Percentiles rank a stretch among this genome's conserved stretches.
These are phyloP conservation scores for Ziziphus jujuba DNA, from an alignment of 306 rosid genomes.

Conservation along the genomic window DNA sequence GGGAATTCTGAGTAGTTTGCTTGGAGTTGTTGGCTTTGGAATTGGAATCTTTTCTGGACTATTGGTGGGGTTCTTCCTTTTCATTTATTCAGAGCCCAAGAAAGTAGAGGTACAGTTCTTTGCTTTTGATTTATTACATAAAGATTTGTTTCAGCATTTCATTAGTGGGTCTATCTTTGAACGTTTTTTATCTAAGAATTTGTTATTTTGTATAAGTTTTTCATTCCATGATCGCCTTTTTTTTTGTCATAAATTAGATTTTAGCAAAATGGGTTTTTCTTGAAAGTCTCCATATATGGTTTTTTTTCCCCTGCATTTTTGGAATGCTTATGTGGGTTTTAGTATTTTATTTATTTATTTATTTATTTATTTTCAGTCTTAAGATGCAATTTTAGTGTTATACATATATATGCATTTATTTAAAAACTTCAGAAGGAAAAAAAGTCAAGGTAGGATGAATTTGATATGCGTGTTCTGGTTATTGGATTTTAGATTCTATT, in stretches of 20 bases:
- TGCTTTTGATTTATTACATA: not conserved
- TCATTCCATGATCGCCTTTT: not conserved
- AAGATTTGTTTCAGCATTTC: not conserved
- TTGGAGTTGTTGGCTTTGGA: conserved; percentile 61
- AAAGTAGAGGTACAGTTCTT: conserved; percentile 49
- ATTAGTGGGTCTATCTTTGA: not conserved
- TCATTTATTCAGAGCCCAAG: conserved; percentile 56
- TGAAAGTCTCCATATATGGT: not conserved
- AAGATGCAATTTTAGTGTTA: no score
- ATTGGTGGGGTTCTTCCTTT: conserved; percentile 63
- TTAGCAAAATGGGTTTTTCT: not conserved
- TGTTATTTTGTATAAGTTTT: not conserved
- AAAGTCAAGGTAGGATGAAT: no score
- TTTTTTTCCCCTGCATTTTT: not conserved
- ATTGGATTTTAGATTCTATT: not conserved
- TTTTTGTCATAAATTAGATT: not conserved
- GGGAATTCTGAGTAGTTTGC: conserved; percentile 53
- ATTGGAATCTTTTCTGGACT: conserved; percentile 66
- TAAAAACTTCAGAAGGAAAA: no score
- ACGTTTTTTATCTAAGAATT: not conserved
- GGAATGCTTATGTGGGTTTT: no score
- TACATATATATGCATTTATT: no score
- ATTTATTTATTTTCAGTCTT: no score
- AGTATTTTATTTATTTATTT: no score
- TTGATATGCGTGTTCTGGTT: not conserved